A percentile compares a stretch with the other conserved stretches of the same genome.
phyloP scores from a whole-genome alignment of 1,139 yeast genomes.

The Geotrichum macrosporum region DNA sequence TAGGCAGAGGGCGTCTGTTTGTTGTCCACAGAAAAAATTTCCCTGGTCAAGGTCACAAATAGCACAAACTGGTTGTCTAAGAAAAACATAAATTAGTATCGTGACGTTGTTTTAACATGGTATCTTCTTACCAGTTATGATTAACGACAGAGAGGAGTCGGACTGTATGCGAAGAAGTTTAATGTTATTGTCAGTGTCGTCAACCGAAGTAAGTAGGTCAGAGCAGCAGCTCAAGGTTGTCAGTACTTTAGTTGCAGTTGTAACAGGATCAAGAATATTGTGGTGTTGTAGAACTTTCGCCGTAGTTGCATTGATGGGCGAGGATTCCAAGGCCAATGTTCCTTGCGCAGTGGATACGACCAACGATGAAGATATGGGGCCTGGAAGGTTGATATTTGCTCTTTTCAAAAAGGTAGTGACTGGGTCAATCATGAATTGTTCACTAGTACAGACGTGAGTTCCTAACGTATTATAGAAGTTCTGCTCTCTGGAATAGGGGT shows the following conservation, averaged over 20 bases:
- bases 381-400: conserved; percentile 16
- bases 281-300: conserved; percentile 17
- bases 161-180: conserved; percentile 18
- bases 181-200: conserved; percentile 4
- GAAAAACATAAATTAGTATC: no score
- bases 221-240: conserved; percentile 11
- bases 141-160: conserved; percentile 14
- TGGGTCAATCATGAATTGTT: conserved; percentile 18
- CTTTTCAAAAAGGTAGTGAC: conserved; percentile 12
- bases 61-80: conserved; percentile 16
- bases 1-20: neutral
- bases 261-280: conserved; percentile 17
- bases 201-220: conserved; percentile 11
- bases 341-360: conserved; percentile 3
- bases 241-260: conserved; percentile 14
- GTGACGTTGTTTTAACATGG: no score
- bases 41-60: conserved; percentile 12
- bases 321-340: neutral
- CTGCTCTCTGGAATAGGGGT: neutral
- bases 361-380: conserved; percentile 18
- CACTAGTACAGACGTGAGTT: no score
- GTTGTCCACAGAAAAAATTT: neutral
- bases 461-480: no score
- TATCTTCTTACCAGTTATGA: conserved; percentile 13
- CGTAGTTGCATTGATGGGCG: neutral